Base-by-base conservation (phyloP, 306 rosid genomes). In the Calophaca sinica region DNA sequence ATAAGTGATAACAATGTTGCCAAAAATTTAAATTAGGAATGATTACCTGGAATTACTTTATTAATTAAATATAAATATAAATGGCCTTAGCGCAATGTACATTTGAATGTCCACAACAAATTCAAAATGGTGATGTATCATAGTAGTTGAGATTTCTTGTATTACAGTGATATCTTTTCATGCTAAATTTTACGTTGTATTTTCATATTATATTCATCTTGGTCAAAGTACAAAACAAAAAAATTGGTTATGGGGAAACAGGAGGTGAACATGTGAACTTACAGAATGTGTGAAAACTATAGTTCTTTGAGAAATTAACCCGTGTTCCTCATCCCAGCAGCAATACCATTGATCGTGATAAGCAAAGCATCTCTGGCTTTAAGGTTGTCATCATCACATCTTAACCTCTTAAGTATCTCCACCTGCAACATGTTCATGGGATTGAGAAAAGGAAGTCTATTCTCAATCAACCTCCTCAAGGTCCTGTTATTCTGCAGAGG, bases 281-380 rank as follows among this genome's bases (percentile, higher is more conserved):
- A 38, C 20, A 38, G 9, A 45, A 48, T 50, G 20, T 29, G 63
- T 52, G 58, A 58, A 13, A 49, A 69, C 32, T 15, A 33, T 60
- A 58, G 66, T 50, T 58, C 14, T 74, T 20, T 75, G 74, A 57
- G 73, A 72, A 49, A 41, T 68, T 72, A 70, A 63, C 98, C 98
- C 3, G 98, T 93, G 78, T 93, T 93, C 83, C 92, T 89, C 98
- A 93, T 93, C n/a, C 98, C 98, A 3, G 98, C 98, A 46, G 98
- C 97, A 54, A 93, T 93, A 32, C 98, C 98, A 71, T 93, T 93
- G 36, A 93, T 86, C 29, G 98, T 93, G 74, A 93, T 89, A 32
- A 89, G 98, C 87, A 93, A 83, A 42, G 90, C 92, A 81, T 93
- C 98, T 84, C 98, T 78, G 75, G 93, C 87, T 72, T 84, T 79